Evolutionary conservation across 2,329 filamentous ascomycete genomes (phyloP), one percentile per base, ranked within the genome.

Genomic region (Pseudonectria foliicola): DNA sequence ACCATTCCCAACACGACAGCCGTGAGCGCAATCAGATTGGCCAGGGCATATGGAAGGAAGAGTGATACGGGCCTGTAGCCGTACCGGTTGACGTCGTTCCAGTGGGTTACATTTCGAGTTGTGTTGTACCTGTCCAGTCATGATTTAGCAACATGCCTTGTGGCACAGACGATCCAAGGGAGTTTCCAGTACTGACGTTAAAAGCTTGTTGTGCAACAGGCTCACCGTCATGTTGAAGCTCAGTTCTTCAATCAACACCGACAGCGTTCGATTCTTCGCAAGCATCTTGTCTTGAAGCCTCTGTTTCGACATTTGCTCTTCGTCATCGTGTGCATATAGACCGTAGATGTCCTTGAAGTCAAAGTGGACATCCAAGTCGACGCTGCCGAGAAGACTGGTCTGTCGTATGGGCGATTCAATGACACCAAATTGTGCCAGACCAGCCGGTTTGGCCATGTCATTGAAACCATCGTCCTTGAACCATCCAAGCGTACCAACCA

Each of bases 51-150:
- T 2, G 35, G 35, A 4, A 38, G 33, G 16, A 34, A 33, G 8
- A 38, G 31, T 2, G 35, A 31, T 12, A 28, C 34, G 12, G 27
- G 23, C 10, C 16, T 23, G 18, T 29, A 33, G 2, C 35, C 27
- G 14, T 38, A 34, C 12, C 35, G 18, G 14, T 37, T 37, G 18
- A 37, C 35, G 18, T 37, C 35, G 27, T 27, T 31, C 35, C 35
- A 38, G 12, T 27, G 31, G 11, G 35, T 38, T 3, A 38, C 35
- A 23, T 21, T 7, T 7, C 15, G 13, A 10, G 31, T 38, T 12
- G 35, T 27, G 10, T 38, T 34, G n/a, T n/a, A 14, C 10, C 35
- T 37, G 7, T 13, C 14, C 7, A 15, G 7, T 2, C 10, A 6
- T 25, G 8, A 25, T 13, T n/a, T 24, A 25, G 30, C 7, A 13